Percentiles rank a stretch among this genome's conserved stretches.
Evolutionary conservation across 768 basidiomycete genomes (phyloP).

Genomic region (Lentinula edodes): DNA sequence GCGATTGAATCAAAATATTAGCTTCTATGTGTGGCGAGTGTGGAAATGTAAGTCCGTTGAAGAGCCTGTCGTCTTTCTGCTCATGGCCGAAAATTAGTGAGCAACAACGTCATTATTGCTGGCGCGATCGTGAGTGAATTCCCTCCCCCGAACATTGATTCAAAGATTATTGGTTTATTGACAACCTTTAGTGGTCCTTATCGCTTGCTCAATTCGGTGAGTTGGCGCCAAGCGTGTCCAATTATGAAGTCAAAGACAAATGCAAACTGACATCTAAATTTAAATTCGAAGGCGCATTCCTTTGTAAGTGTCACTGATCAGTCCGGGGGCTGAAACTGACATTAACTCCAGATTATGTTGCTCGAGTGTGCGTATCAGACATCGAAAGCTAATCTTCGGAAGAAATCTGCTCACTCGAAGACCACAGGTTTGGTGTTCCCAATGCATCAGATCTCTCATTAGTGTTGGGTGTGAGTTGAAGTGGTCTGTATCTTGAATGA

Average conservation of each 20-base stretch:
- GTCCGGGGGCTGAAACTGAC: not conserved
- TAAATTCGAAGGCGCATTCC: not conserved
- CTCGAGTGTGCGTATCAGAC: not conserved
- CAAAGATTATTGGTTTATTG: too few species aligned
- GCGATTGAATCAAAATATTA: not conserved
- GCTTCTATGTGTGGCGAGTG: conserved; percentile 4
- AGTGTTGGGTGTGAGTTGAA: not conserved
- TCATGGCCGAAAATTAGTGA: not conserved
- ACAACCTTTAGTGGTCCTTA: not conserved
- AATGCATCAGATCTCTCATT: not conserved
- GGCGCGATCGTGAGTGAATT: not conserved
- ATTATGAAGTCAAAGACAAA: not conserved
- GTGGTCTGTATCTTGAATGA: not conserved
- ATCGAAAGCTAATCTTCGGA: too few species aligned
- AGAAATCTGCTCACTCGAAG: not conserved
- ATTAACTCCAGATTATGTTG: not conserved
- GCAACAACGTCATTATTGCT: not conserved
- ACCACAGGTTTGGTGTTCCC: not conserved
- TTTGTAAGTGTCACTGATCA: not conserved
- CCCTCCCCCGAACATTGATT: not conserved
- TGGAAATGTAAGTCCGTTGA: not conserved
- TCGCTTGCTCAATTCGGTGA: conserved; percentile 6
- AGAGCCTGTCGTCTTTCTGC: not conserved
- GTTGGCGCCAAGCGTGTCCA: not conserved
- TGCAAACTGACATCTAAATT: not conserved